Evolutionary conservation across 2,329 filamentous ascomycete genomes (phyloP), one percentile per base, ranked within the genome.

Genomic region (Trichophyton rubrum): DNA sequence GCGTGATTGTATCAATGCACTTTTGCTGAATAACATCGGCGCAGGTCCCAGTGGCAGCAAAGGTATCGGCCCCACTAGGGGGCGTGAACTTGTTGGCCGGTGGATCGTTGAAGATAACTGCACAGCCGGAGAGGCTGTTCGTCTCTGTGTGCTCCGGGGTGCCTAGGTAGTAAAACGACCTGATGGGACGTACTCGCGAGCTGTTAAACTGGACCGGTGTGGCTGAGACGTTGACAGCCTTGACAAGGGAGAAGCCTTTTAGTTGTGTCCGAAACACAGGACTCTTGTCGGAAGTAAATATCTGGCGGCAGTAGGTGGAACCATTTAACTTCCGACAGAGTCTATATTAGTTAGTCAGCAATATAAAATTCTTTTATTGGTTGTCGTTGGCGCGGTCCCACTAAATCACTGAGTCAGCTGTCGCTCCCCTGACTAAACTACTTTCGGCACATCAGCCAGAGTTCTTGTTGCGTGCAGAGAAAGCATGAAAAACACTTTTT

Each of bases 141-240:
- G 56, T 49, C 5, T 63, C 38, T 6, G 63, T 24, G 7, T 51
- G 38, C 1, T 59, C 49, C 1, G 65, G 65, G 0, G 59, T 62
- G 1, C 62, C 65, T 4, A 66, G 56, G 30, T 64, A 66, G 38
- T 65, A 66, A 7, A 62, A 60, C 2, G 65, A 65, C 11, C 55
- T 61, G 49, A 64, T 64, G 0, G 60, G 56, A 17, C 60, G 61
- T 2, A 35, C 38, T 11, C 49, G 17, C 8, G 58, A 27, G 33
- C 35, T 35, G 20, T 20, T 57, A 15, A 38, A 22, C 4, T n/a
- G 17, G 6, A 13, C 24, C 8, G 27, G n/a, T 3, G 43, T 47
- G 20, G 20, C 20, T 1, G 43, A 47, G 43, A 40, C 53, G 15
- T 63, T 60, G 13, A 65, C 61, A 5, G 59, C 65, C 35, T 65